phyloP scores from a whole-genome alignment of 2,329 filamentous ascomycete species.

The Penicillium sp. region DNA sequence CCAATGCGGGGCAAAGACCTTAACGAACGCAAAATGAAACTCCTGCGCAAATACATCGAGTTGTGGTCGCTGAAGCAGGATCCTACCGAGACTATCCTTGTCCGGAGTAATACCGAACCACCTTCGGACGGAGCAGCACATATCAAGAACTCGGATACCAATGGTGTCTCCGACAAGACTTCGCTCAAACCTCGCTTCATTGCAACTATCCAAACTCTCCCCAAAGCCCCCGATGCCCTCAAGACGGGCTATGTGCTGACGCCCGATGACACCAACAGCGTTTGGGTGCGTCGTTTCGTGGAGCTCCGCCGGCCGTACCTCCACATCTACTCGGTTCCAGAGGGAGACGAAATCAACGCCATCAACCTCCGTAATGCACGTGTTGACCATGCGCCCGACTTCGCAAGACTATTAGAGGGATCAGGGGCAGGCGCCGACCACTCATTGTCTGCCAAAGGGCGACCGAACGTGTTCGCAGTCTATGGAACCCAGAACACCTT shows the following conservation, averaged over 20 bases:
- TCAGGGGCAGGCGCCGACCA: constrained; percentile 36
- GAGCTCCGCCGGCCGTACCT: constrained; percentile 89
- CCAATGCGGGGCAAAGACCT: constrained; percentile 36
- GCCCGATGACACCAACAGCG: constrained; percentile 69
- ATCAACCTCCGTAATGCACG: constrained; percentile 84
- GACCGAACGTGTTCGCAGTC: constrained; percentile 79
- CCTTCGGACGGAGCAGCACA: constrained; percentile 37
- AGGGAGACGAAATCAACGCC: constrained; percentile 85
- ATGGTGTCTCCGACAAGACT: constrained; percentile 29
- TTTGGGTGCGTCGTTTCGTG: constrained; percentile 89
- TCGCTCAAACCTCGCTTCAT: constrained; percentile 61
- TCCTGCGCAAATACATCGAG: constrained; percentile 42
- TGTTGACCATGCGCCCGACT: constrained; percentile 88
- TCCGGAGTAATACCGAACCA: constrained; percentile 45
- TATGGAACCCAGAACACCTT: constrained; percentile 94
- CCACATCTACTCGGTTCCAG: constrained; percentile 77
- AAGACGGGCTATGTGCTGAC: constrained; percentile 86
- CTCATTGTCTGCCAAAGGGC: constrained; percentile 44
- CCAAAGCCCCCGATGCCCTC: constrained; percentile 75
- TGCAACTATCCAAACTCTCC: constrained; percentile 70
- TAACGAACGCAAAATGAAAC: constrained; percentile 37
- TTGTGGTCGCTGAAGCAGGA: constrained; percentile 44
- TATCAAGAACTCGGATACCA: constrained; percentile 24
- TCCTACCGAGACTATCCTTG: constrained; percentile 43
- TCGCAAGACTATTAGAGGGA: constrained; percentile 68